Conservation (phyloP, 371 early-diverging fungal genomes). For the Nematocida ironsii region DNA sequence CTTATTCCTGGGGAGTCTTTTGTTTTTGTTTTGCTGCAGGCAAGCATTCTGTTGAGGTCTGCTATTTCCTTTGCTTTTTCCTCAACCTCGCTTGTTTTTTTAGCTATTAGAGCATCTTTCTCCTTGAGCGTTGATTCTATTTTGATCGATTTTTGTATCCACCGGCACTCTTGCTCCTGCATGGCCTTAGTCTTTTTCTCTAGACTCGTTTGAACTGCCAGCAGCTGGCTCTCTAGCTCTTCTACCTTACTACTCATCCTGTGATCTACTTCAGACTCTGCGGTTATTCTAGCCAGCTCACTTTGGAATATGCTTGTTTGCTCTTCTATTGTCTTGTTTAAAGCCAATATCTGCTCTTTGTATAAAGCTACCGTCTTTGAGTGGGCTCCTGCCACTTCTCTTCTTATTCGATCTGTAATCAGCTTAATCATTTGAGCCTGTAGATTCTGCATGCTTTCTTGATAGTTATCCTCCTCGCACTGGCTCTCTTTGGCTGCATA, state of each 20-base stretch:
- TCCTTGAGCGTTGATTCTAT: neutral
- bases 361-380: neutral
- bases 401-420: neutral
- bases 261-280: neutral
- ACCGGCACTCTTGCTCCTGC: conserved; percentile 6
- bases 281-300: neutral
- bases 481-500: too few species aligned
- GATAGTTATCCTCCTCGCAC: neutral
- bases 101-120: neutral
- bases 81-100: neutral
- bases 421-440: neutral
- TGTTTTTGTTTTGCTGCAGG: neutral
- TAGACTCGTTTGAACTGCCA: neutral
- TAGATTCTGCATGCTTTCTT: neutral
- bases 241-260: neutral
- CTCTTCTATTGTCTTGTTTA: neutral
- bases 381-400: neutral
- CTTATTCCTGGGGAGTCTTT: neutral
- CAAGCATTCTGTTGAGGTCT: neutral
- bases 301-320: neutral
- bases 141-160: conserved; percentile 4
- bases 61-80: neutral
- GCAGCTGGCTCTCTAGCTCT: neutral
- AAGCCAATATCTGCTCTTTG: neutral
- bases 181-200: neutral